Evolutionary conservation across 768 basidiomycete species (phyloP).

Genomic region (Lanmaoa rubissima): DNA sequence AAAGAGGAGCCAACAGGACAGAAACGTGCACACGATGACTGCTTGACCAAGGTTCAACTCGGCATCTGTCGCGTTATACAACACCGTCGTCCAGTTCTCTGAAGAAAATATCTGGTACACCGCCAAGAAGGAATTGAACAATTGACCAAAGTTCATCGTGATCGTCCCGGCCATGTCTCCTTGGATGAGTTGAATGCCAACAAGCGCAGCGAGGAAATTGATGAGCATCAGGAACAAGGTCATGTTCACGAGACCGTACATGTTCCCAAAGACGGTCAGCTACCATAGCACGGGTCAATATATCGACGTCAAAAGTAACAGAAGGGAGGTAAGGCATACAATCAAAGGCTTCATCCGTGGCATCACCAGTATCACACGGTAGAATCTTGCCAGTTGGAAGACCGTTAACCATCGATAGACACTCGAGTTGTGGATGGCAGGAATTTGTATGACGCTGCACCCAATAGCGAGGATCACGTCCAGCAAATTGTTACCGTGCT

Average conservation of each 20-base stretch:
- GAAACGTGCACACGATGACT: conserved; percentile 65
- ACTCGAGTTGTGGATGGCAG: conserved; percentile 58
- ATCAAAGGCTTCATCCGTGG: conserved; percentile 88
- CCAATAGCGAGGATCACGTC: conserved; percentile 75
- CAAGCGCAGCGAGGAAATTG: conserved; percentile 81
- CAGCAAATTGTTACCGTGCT: conserved; percentile 58
- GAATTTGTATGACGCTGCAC: conserved; percentile 82
- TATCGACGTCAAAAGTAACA: conserved; percentile 4
- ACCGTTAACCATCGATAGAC: conserved; percentile 89
- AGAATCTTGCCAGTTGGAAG: conserved; percentile 84
- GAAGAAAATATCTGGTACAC: conserved; percentile 90
- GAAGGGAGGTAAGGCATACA: conserved; percentile 41
- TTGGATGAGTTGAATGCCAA: conserved; percentile 80
- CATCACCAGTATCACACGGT: conserved; percentile 86
- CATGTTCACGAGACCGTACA: conserved; percentile 92
- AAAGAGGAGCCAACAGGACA: conserved; percentile 85
- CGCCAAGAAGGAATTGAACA: conserved; percentile 83
- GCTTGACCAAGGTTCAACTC: conserved; percentile 69
- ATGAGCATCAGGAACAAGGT: conserved; percentile 83
- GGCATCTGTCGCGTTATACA: conserved; percentile 60
- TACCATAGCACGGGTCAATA: conserved; percentile 28
- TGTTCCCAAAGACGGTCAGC: conserved; percentile 89
- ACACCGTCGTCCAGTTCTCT: conserved; percentile 88
- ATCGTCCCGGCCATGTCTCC: conserved; percentile 63
- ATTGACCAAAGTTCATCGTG: conserved; percentile 73